Base-by-base conservation (phyloP, 352 stramenopile species). In the Phytophthora constricta region DNA sequence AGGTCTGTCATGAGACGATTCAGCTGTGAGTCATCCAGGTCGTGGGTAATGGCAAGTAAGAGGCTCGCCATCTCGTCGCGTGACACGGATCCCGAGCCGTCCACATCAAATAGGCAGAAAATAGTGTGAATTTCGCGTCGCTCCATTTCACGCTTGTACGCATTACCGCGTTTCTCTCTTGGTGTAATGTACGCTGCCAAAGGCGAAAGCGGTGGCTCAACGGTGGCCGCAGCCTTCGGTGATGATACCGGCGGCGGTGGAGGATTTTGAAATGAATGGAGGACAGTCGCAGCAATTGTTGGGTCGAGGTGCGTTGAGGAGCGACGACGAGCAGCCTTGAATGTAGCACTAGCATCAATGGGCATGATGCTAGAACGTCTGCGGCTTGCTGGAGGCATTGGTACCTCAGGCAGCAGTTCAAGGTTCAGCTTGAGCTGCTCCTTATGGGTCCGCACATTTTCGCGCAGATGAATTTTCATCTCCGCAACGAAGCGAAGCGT, bases 401-500 rank as follows among this genome's bases (percentile, higher is more conserved):
- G 61, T 5, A 74, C 66, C 34, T 73, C 65, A 2, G 65, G 65
- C 59, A 72, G 50, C 28, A 68, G 28, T 14, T 62, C 45, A 19
- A 70, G 65, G 48, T 61, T 65, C 13, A 55, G 31, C 33, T 57
- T 50, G 3, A 60, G 23, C 20, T 58, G 45, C 39, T 74, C 17
- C 10, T 22, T 58, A 22, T 49, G 55, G 28, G 65, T 61, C n/a
- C 68, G 74, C 25, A 78, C 77, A 31, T 72, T 86, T 62, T 91
- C 84, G 7, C 63, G 70, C 22, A 93, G 63, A 47, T 93, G 89
- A 23, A 93, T 80, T 66, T 93, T 93, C 80, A 91, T 90, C 60
- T 93, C 84, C 8, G 84, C 84, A 3, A 93, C 70, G 27, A 91
- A 93, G 2, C 82, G 84, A n/a, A 93, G 70, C 5, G 81, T 93